Conservation (phyloP, 805 yeast genomes). For the Ogataea pini region DNA sequence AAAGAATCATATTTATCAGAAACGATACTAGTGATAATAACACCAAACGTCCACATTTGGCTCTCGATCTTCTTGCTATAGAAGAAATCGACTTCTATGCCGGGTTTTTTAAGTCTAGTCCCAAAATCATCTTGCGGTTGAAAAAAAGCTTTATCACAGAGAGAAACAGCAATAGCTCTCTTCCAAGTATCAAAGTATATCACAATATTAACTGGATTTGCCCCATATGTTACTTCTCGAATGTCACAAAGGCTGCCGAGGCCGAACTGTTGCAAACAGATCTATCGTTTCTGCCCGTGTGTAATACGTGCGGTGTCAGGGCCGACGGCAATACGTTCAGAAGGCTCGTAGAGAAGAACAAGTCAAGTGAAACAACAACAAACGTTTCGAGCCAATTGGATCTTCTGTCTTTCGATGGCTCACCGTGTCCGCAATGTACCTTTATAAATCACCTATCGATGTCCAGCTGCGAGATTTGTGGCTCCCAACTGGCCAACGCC, state of each 20-base stretch:
- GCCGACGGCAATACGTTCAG: slow-evolving; percentile 41
- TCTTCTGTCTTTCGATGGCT: slow-evolving; percentile 32
- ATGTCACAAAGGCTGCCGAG: slow-evolving; percentile 39
- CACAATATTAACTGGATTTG: slow-evolving; percentile 66
- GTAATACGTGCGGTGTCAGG: slow-evolving; percentile 64
- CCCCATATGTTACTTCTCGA: slow-evolving; percentile 81
- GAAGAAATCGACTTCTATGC: slow-evolving; percentile 32
- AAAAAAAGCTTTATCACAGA: background rate
- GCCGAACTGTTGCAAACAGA: slow-evolving; percentile 11
- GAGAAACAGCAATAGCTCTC: no score
- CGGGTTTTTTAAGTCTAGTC: slow-evolving; percentile 74
- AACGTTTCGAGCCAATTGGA: slow-evolving; percentile 11
- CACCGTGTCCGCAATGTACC: slow-evolving; percentile 52
- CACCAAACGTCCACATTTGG: background rate
- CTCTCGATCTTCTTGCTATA: slow-evolving; percentile 19
- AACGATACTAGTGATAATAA: slow-evolving; percentile 1
- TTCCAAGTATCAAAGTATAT: background rate
- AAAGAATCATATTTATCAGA: slow-evolving; percentile 69
- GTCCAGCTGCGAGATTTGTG: slow-evolving; percentile 84
- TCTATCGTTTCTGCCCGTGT: slow-evolving; percentile 40
- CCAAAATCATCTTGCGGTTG: slow-evolving; percentile 55
- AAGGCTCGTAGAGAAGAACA: slow-evolving; percentile 10
- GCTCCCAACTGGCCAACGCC: slow-evolving; percentile 45
- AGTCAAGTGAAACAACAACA: background rate
- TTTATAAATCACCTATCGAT: slow-evolving; percentile 82